Base-by-base conservation (phyloP, 495 filamentous ascomycete species). In the Penicillium fimorum region DNA sequence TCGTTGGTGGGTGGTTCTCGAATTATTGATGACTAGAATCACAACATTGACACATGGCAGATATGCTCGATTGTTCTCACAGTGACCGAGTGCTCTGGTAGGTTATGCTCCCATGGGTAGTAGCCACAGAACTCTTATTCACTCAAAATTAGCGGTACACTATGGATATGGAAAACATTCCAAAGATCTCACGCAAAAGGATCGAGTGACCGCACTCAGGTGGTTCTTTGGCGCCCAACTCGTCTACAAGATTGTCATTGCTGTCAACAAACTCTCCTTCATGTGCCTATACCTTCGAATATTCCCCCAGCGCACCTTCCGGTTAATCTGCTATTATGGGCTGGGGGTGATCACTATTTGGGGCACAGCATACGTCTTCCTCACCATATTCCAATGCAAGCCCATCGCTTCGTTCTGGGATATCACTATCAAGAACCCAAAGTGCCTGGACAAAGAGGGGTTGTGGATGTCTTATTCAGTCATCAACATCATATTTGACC, bases 311-410 rank as follows among this genome's bases (percentile, higher is more conserved):
- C 56, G 50, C 20, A 37, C 43, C 41, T 72, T 74, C 60, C 59
- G 62, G 41, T 20, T 53, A 10, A 51, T 62, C 52, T 70, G 67
- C 57, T 58, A 62, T 48, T 24, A 46, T 4, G 63, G 57, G 24
- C 51, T 63, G 12, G 61, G 27, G 9, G 13, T 66, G 12, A 51
- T 66, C 22, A 33, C 55, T n/a, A 29, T 24, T n/a, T 56, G 60
- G 18, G 57, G 58, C 30, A 40, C 61, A 20, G 55, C 52, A 25
- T 66, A 63, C 32, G 45, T 78, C 52, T 61, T 76, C 27, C 67
- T 58, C 20, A 77, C 72, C 17, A 69, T 72, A 52, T 72, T 78
- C 51, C 74, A 79, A 55, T 79, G 76, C 63, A 62, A 57, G 2
- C 76, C 76, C 1, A 60, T 79, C 38, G 40, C 50, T 2, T 69